These are phyloP conservation scores for Plenodomus biglobosus DNA, from an alignment of 2,329 filamentous ascomycete species.

Conservation along the genomic window DNA sequence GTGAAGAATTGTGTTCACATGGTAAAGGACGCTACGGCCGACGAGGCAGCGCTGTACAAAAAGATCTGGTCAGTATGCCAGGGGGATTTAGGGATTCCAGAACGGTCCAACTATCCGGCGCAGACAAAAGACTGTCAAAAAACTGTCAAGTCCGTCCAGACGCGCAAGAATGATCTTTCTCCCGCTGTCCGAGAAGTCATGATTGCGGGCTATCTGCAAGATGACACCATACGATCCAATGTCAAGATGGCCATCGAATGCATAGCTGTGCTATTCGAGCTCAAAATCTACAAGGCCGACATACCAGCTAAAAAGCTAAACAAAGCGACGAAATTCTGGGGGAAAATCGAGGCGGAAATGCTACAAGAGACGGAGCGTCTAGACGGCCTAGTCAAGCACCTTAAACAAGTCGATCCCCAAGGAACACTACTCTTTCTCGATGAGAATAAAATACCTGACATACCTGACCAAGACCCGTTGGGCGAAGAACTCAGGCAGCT, in stretches of 20 bases:
- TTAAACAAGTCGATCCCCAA: slow-evolving; percentile 30
- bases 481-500: slow-evolving; percentile 33
- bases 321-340: slow-evolving; percentile 24
- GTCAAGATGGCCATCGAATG: slow-evolving; percentile 20
- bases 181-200: slow-evolving; percentile 25
- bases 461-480: slow-evolving; percentile 25
- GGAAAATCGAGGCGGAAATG: slow-evolving; percentile 21
- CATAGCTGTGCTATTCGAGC: slow-evolving; percentile 22
- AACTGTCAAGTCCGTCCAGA: background rate
- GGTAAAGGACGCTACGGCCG: slow-evolving; percentile 13
- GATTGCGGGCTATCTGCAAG: slow-evolving; percentile 29
- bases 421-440: slow-evolving; percentile 29
- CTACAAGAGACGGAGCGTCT: slow-evolving; percentile 28
- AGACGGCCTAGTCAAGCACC: slow-evolving; percentile 19
- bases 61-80: slow-evolving; percentile 15
- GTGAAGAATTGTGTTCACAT: slow-evolving; percentile 15
- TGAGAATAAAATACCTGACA: slow-evolving; percentile 25
- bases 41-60: slow-evolving; percentile 22
- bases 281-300: slow-evolving; percentile 11
- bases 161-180: slow-evolving; percentile 10
- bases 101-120: background rate
- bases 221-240: slow-evolving; percentile 8
- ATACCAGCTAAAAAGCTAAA: slow-evolving; percentile 17
- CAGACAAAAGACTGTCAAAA: background rate
- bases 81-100: slow-evolving; percentile 16